Evolutionary conservation across 192 early-diverging fungal genomes (phyloP), one percentile per base, ranked within the genome.

Genomic region (Umbelopsis sp.): DNA sequence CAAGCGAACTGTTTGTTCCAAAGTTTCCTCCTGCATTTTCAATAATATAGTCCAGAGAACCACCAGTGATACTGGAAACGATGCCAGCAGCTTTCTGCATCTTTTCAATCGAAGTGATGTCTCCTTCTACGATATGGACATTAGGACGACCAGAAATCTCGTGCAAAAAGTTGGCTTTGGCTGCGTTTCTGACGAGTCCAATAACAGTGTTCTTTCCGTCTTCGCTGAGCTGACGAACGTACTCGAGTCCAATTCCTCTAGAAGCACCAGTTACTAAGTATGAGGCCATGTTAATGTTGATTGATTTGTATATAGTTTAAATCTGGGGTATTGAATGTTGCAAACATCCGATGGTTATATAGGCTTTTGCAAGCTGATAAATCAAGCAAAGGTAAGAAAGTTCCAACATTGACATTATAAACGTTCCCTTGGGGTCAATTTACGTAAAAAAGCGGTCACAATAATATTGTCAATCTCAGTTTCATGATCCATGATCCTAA

Each of bases 201-300:
- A 67, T 25, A 9, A 67, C 66, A 24, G 41, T 43, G 66, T 67
- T 67, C 1, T 62, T 32, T 2, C 29, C 4, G 29, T 62, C 31
- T 34, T 62, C 14, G 31, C 56, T 62, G 14, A 62, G 24, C 16
- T 79, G 78, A 31, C 49, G 62, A 8, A 79, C 66, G 20, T 72
- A 72, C 51, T 79, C 78, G 10, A 79, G 70, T 6, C 78, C 78
- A 45, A 79, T 50, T 12, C 78, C 73, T 43, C 74, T 69, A 22
- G 52, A 65, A 65, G 73, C 70, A 26, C 73, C 73, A 26, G 73
- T 79, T 53, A 75, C 43, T 50, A 78, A 8, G 49, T 69, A 71
- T n/a, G 67, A 49, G 16, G 47, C 16, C 47, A 49, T 49, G 16
- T 0, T 21, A 17, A 5, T 49, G n/a, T 49, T 49, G 2, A 0